Evolutionary conservation across 2,329 filamentous ascomycete genomes (phyloP).

Genomic region (Aspergillus felis): DNA sequence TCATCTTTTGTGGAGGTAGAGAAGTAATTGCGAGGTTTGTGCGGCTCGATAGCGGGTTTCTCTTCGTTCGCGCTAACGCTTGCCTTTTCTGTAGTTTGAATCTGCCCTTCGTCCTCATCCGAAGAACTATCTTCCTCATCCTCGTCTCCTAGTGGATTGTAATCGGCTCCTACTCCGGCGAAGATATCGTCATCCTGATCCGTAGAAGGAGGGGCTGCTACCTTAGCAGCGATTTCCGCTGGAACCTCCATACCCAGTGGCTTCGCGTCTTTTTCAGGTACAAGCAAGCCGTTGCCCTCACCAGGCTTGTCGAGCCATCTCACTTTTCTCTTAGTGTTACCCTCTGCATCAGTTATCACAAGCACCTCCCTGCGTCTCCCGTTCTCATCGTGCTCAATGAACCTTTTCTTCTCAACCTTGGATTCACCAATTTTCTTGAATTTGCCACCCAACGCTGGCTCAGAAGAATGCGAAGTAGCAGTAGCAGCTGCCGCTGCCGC

Average conservation of each 20-base stretch:
- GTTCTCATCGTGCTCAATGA: slow-evolving; percentile 53
- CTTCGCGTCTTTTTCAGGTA: slow-evolving; percentile 43
- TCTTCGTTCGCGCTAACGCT: slow-evolving; percentile 2
- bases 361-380: slow-evolving; percentile 55
- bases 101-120: slow-evolving; percentile 31
- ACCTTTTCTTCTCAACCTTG: slow-evolving; percentile 47
- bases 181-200: slow-evolving; percentile 61
- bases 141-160: slow-evolving; percentile 55
- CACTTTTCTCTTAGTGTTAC: slow-evolving; percentile 59
- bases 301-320: slow-evolving; percentile 47
- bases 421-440: slow-evolving; percentile 52
- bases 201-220: slow-evolving; percentile 33
- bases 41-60: slow-evolving; percentile 12
- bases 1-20: slow-evolving; percentile 42
- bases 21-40: slow-evolving; percentile 47
- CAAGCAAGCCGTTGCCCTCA: slow-evolving; percentile 29
- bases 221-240: slow-evolving; percentile 36
- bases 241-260: slow-evolving; percentile 52
- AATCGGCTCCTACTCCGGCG: slow-evolving; percentile 55
- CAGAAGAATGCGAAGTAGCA: slow-evolving; percentile 36
- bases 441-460: slow-evolving; percentile 50
- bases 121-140: slow-evolving; percentile 46
- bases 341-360: slow-evolving; percentile 56
- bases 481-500: slow-evolving; percentile 38
- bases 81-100: slow-evolving; percentile 4